Percentiles rank a stretch among this genome's conserved stretches.
These are phyloP conservation scores for Clonostachys sp. DNA, from an alignment of 2,329 filamentous ascomycete genomes.

Conservation along the genomic window DNA sequence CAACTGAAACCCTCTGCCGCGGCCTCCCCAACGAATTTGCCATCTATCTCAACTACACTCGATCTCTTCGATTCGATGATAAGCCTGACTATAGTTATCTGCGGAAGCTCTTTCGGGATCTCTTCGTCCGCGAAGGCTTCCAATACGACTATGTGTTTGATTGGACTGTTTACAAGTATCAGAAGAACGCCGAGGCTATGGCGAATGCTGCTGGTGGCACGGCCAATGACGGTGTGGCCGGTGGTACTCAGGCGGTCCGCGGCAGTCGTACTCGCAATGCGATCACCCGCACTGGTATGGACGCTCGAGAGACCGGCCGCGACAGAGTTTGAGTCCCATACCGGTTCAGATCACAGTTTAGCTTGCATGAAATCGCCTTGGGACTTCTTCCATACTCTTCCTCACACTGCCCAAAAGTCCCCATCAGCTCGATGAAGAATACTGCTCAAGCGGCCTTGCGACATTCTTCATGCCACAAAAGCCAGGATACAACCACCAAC, in stretches of 20 bases:
- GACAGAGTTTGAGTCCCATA: constrained; percentile 30
- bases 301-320: constrained; percentile 69
- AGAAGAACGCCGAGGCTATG: constrained; percentile 97
- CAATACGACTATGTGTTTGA: constrained; percentile 99
- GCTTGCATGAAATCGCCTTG: no score
- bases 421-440: no score
- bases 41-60: constrained; percentile 99
- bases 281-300: constrained; percentile 61
- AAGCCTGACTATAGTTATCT: constrained; percentile 99
- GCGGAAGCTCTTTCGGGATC: constrained; percentile 99
- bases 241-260: constrained; percentile 57
- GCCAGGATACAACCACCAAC: no score
- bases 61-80: constrained; percentile 97
- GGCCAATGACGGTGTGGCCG: constrained; percentile 67
- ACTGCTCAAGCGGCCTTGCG: no score
- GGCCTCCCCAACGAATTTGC: constrained; percentile 99
- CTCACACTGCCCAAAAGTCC: no score
- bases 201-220: constrained; percentile 69
- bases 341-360: no score
- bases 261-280: constrained; percentile 65
- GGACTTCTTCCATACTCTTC: no score
- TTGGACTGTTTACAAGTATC: constrained; percentile 99
- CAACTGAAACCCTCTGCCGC: constrained; percentile 96
- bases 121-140: constrained; percentile 98
- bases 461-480: no score